Evolutionary conservation across 805 yeast genomes (phyloP).

Genomic region (Cephaloascus fragrans): DNA sequence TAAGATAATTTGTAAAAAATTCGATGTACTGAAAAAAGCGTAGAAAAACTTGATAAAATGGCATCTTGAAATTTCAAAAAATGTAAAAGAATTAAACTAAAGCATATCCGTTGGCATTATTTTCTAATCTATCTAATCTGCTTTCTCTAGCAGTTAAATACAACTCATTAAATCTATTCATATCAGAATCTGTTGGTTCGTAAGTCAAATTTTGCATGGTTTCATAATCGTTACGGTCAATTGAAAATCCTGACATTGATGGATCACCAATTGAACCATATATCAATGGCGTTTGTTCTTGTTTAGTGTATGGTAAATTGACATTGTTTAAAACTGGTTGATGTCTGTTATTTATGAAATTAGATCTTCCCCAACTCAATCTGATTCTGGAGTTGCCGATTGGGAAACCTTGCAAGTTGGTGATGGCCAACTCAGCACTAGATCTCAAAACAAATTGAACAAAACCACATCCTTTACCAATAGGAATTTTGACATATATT

Average conservation of each 20-base stretch:
- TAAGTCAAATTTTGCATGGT: slow-evolving; percentile 16
- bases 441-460: slow-evolving; percentile 71
- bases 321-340: not conserved
- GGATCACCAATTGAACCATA: not conserved
- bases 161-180: slow-evolving; percentile 37
- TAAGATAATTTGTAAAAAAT: no score
- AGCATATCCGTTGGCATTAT: not conserved
- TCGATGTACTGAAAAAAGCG: no score
- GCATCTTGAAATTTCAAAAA: not conserved
- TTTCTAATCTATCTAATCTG: slow-evolving; percentile 40
- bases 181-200: slow-evolving; percentile 23
- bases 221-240: slow-evolving; percentile 6
- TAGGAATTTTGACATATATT: slow-evolving; percentile 62
- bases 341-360: not conserved
- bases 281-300: not conserved
- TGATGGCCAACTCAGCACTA: slow-evolving; percentile 79
- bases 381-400: slow-evolving; percentile 78
- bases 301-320: not conserved
- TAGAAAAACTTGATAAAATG: no score
- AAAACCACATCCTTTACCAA: slow-evolving; percentile 82
- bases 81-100: not conserved
- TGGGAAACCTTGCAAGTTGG: slow-evolving; percentile 83
- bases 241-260: not conserved
- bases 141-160: slow-evolving; percentile 49
- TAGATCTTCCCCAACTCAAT: slow-evolving; percentile 79